Conservation (phyloP, 257 asterid genomes). For the Linaria vulgaris region DNA sequence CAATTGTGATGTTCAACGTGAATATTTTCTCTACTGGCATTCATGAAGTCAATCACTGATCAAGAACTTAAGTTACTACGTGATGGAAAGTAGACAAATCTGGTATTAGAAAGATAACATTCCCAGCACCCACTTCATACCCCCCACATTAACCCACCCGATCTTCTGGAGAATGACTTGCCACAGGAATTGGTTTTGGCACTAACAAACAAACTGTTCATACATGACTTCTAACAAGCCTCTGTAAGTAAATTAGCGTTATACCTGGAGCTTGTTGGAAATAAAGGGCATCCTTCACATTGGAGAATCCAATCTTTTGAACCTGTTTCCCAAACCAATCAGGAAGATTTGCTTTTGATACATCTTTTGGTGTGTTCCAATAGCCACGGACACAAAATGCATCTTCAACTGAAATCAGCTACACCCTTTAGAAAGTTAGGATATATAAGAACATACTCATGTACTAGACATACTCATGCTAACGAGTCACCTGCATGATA, state of each 20-base stretch:
- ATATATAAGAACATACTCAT: background rate
- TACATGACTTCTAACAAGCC: background rate
- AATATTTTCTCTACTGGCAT: constrained; percentile 1
- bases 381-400: constrained; percentile 87
- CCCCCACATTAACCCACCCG: background rate
- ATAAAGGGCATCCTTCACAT: constrained; percentile 62
- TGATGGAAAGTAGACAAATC: constrained; percentile 3
- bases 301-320: constrained; percentile 47
- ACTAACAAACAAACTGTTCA: constrained; percentile 2
- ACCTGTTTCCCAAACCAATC: constrained; percentile 63
- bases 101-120: constrained; percentile 6
- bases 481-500: too few relatives aligned
- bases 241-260: background rate
- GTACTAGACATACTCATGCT: background rate
- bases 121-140: background rate
- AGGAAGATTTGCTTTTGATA: constrained; percentile 43
- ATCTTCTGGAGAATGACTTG: constrained; percentile 10
- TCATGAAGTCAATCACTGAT: constrained; percentile 19
- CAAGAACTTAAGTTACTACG: background rate
- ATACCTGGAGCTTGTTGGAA: constrained; percentile 65
- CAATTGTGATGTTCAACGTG: constrained; percentile 14
- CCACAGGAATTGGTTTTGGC: constrained; percentile 2
- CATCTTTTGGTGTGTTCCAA: constrained; percentile 66
- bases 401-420: constrained; percentile 68
- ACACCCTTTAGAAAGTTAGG: constrained; percentile 33